A percentile compares a stretch with the other conserved stretches of the same genome.
Evolutionary conservation across 805 yeast genomes (phyloP).

Genomic region (Soucietia sequanensis): DNA sequence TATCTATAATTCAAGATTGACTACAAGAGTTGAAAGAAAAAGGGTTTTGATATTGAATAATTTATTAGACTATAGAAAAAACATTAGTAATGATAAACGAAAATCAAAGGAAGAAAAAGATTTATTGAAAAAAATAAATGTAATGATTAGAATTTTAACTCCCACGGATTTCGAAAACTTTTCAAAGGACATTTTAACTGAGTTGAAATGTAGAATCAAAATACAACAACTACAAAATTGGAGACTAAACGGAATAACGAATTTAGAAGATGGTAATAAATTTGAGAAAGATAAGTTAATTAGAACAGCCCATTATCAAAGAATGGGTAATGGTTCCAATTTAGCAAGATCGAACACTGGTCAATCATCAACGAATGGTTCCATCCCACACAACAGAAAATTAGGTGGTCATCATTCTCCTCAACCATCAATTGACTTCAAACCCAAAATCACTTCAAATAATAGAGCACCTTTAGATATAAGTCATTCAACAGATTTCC

Average conservation of each 20-base stretch:
- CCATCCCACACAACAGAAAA: not conserved
- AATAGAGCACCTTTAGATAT: slow-evolving; percentile 59
- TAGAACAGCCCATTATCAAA: slow-evolving; percentile 60
- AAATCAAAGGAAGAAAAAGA: slow-evolving; percentile 90
- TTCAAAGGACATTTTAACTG: slow-evolving; percentile 69
- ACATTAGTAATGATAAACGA: slow-evolving; percentile 78
- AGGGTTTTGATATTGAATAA: slow-evolving; percentile 73
- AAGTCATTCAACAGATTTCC: slow-evolving; percentile 76
- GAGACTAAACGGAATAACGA: slow-evolving; percentile 85
- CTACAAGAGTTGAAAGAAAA: slow-evolving; percentile 91
- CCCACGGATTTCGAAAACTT: slow-evolving; percentile 78
- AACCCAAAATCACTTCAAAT: slow-evolving; percentile 44
- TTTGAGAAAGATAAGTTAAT: slow-evolving; percentile 85
- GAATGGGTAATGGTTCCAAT: slow-evolving; percentile 45
- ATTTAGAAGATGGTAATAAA: slow-evolving; percentile 76
- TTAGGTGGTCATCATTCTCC: slow-evolving; percentile 25
- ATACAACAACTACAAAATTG: slow-evolving; percentile 91
- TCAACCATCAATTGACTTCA: slow-evolving; percentile 33
- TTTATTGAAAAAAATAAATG: slow-evolving; percentile 67
- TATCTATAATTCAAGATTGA: slow-evolving; percentile 84
- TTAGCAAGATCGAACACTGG: slow-evolving; percentile 19
- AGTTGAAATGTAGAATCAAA: slow-evolving; percentile 72
- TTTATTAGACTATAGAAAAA: slow-evolving; percentile 79
- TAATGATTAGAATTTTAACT: slow-evolving; percentile 77
- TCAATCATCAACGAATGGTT: not conserved